These are phyloP conservation scores for Leccinum arenicola DNA, from an alignment of 768 basidiomycete genomes.

Conservation along the genomic window DNA sequence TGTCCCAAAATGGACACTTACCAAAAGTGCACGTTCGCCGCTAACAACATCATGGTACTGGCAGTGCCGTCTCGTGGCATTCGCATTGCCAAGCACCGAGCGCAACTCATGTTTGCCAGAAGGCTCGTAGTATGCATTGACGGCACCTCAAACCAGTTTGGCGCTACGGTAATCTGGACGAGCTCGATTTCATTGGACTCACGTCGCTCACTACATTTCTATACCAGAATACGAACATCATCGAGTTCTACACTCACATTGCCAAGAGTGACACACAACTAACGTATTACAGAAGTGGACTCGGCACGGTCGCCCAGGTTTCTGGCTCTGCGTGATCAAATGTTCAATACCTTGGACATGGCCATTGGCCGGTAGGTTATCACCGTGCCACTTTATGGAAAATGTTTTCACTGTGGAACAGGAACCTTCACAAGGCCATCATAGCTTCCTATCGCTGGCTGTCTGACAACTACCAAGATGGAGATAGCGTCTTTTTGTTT, in stretches of 20 bases:
- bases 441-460: conserved; percentile 41
- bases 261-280: conserved; percentile 34
- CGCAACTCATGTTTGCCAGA: neutral
- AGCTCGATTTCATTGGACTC: neutral
- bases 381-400: neutral
- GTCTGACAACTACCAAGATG: conserved; percentile 35
- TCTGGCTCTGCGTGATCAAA: conserved; percentile 12
- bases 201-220: neutral
- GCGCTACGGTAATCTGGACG: conserved; percentile 26
- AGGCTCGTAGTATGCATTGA: conserved; percentile 37
- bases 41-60: too few relatives aligned
- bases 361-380: conserved; percentile 37
- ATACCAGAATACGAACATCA: conserved; percentile 37
- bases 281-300: conserved; percentile 42
- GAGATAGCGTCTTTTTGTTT: conserved; percentile 42
- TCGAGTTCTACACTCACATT: conserved; percentile 38
- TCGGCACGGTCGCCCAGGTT: conserved; percentile 34
- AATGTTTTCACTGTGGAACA: conserved; percentile 8
- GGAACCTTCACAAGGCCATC: conserved; percentile 37
- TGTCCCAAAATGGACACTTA: neutral
- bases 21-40: neutral
- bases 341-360: conserved; percentile 31
- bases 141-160: conserved; percentile 40
- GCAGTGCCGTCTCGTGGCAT: neutral
- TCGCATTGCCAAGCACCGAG: neutral